These are phyloP conservation scores for Heritiera littoralis DNA, from an alignment of 345 rosid species.

Conservation along the genomic window DNA sequence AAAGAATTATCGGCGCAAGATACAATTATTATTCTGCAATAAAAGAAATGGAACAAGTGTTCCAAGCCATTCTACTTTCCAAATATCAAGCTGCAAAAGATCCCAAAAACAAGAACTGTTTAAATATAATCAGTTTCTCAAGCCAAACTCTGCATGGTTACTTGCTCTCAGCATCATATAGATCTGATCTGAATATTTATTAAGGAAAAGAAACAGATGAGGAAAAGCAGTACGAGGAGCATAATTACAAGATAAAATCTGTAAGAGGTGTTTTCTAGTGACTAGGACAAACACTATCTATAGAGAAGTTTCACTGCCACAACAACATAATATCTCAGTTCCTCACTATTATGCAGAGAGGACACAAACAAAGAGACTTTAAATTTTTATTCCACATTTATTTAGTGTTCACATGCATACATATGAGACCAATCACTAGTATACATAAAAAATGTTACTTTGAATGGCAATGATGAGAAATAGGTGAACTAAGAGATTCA, in stretches of 20 bases:
- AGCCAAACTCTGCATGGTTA: constrained; percentile 23
- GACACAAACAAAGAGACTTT: neutral
- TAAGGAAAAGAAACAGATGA: constrained; percentile 33
- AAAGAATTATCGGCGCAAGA: constrained; percentile 1
- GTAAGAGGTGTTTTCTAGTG: neutral
- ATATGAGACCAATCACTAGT: neutral
- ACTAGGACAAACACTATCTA: neutral
- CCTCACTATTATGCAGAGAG: neutral
- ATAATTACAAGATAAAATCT: neutral
- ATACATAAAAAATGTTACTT: neutral
- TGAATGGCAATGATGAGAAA: neutral
- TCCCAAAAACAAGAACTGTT: neutral
- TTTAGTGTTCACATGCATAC: neutral
- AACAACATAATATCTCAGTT: neutral
- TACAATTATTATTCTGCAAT: constrained; percentile 19
- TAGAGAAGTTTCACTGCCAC: neutral
- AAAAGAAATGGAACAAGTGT: constrained; percentile 14
- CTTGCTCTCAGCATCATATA: constrained; percentile 58
- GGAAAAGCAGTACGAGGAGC: neutral
- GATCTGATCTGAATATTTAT: constrained; percentile 42
- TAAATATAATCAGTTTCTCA: constrained; percentile 14
- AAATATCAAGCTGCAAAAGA: neutral
- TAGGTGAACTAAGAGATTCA: neutral
- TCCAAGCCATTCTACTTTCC: neutral
- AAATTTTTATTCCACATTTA: neutral